These are phyloP conservation scores for Xylariaceae sp. DNA, from an alignment of 2,329 filamentous ascomycete genomes.

Conservation along the genomic window DNA sequence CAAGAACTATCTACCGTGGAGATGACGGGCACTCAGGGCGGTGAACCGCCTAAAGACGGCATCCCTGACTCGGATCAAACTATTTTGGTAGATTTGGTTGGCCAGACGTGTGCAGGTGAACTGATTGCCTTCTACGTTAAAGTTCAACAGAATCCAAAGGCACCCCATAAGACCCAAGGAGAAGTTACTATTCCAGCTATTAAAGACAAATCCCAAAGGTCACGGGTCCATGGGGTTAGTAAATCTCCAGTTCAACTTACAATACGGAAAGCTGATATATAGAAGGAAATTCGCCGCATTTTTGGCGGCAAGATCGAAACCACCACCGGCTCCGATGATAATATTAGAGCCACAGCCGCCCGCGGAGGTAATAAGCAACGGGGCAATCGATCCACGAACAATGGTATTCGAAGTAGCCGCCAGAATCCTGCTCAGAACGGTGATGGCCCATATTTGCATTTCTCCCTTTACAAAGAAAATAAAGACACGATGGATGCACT, in stretches of 20 bases:
- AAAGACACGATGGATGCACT: slow-evolving; percentile 95
- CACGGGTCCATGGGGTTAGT: slow-evolving; percentile 54
- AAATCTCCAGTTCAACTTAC: neutral
- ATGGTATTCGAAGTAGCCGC: slow-evolving; percentile 31
- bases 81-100: slow-evolving; percentile 33
- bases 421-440: slow-evolving; percentile 34
- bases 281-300: slow-evolving; percentile 71
- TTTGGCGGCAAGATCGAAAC: slow-evolving; percentile 83
- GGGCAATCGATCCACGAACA: slow-evolving; percentile 35
- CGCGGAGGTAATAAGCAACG: slow-evolving; percentile 37
- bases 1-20: slow-evolving; percentile 6
- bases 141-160: slow-evolving; percentile 30
- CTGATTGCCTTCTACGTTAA: slow-evolving; percentile 35
- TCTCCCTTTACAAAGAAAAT: slow-evolving; percentile 95
- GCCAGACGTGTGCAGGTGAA: slow-evolving; percentile 31
- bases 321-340: slow-evolving; percentile 60
- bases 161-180: slow-evolving; percentile 25
- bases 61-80: slow-evolving; percentile 31
- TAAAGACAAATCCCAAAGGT: slow-evolving; percentile 36
- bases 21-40: slow-evolving; percentile 14
- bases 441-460: slow-evolving; percentile 82
- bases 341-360: slow-evolving; percentile 64
- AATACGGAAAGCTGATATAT: slow-evolving; percentile 27
- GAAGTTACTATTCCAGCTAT: slow-evolving; percentile 37
- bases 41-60: slow-evolving; percentile 6